These are phyloP conservation scores for Delphinella strobiligena DNA, from an alignment of 2,329 filamentous ascomycete species.

Conservation along the genomic window DNA sequence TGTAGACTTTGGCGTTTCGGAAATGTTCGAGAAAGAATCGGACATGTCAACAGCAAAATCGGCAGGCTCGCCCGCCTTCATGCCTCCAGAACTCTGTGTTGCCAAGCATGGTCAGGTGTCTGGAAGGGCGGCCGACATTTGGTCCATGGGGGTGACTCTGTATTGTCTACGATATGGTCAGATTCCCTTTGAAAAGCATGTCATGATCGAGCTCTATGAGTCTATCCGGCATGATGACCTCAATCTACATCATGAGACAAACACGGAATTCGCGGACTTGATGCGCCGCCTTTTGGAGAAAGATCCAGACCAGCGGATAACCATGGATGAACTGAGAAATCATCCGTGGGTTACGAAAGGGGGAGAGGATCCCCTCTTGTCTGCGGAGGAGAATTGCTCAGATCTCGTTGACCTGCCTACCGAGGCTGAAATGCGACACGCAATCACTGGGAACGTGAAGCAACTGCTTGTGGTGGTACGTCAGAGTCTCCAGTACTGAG, in stretches of 20 bases:
- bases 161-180: conserved; percentile 84
- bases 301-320: conserved; percentile 70
- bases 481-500: conserved; percentile 1
- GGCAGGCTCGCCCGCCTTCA: conserved; percentile 86
- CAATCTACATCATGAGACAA: conserved; percentile 49
- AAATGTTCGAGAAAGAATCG: conserved; percentile 86
- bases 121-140: conserved; percentile 84
- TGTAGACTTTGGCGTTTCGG: conserved; percentile 96
- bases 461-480: conserved; percentile 70
- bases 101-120: conserved; percentile 77
- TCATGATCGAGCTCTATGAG: conserved; percentile 78
- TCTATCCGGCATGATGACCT: conserved; percentile 65
- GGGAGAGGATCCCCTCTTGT: conserved; percentile 65
- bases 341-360: conserved; percentile 87
- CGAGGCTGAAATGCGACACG: conserved; percentile 77
- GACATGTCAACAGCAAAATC: conserved; percentile 89
- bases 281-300: conserved; percentile 69
- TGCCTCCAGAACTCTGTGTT: conserved; percentile 85
- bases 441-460: conserved; percentile 82
- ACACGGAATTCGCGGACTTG: conserved; percentile 60
- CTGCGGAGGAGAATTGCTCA: conserved; percentile 74
- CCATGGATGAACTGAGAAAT: conserved; percentile 65
- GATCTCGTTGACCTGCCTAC: conserved; percentile 73
- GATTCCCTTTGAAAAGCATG: conserved; percentile 72
- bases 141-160: conserved; percentile 95